phyloP scores from a whole-genome alignment of 139 green algal species.

The Chlamydomonas applanata region DNA sequence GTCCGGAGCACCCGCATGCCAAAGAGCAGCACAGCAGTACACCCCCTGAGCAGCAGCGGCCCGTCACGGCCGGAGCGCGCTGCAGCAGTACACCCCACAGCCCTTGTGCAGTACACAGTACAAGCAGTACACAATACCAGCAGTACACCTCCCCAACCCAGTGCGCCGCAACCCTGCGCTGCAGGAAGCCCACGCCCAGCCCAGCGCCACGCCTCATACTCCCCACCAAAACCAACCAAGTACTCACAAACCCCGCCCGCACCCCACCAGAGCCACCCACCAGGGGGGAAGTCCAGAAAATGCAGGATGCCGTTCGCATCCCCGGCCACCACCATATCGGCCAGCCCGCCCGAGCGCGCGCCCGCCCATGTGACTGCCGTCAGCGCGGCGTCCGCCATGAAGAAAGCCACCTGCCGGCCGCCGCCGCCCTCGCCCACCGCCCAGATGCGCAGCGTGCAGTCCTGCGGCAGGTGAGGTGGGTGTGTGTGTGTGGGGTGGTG shows the following conservation, averaged over 20 bases:
- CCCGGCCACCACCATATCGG: conserved; percentile 53
- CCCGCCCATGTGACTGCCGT: neutral
- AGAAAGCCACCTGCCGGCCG: conserved; percentile 40
- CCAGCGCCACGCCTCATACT: no score
- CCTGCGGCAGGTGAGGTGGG: neutral
- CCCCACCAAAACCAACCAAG: no score
- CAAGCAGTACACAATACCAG: no score
- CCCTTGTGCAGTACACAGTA: no score
- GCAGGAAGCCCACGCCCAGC: no score
- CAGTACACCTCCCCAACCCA: neutral
- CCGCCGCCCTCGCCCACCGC: neutral
- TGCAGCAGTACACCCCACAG: no score
- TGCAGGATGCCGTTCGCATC: conserved; percentile 64
- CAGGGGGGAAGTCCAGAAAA: conserved; percentile 48
- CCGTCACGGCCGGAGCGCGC: no score
- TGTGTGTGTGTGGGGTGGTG: neutral
- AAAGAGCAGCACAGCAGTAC: no score
- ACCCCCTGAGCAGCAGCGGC: no score
- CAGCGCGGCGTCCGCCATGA: conserved; percentile 51
- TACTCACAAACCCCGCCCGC: no score
- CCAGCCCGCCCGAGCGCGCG: conserved; percentile 11
- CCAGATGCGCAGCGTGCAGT: conserved; percentile 58
- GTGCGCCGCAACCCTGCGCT: neutral
- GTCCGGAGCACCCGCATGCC: no score
- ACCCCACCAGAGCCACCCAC: neutral